Base-by-base conservation (phyloP, 352 stramenopile species). In the Peronospora destructor region DNA sequence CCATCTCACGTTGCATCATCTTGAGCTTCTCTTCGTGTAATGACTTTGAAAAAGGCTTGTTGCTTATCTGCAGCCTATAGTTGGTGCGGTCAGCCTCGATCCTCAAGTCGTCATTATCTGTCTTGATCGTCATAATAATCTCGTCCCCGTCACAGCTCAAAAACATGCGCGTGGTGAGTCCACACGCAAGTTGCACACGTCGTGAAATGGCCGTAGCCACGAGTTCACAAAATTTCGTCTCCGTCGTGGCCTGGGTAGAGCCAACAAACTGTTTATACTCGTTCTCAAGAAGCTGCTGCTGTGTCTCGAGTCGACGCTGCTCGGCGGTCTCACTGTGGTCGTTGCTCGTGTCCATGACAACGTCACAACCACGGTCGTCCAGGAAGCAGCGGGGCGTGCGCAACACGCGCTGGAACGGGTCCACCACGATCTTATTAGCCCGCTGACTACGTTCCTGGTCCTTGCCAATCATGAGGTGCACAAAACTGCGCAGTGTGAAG, bases 101-200 rank as follows among this genome's bases (percentile, higher is more conserved):
- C 5, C 71, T 53, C 30, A 92, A 50, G 46, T 92, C 78, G 23
- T 82, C 73, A 54, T 92, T 76, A 26, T 92, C 81, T 2, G 78
- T 66, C 50, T 81, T 86, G 53, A 90, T 75, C 4, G 73, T 84
- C 76, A 92, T 86, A 30, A 92, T 83, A 42, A 90, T 88, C 66
- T 87, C 77, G 28, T 91, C 77, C 2, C 51, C 57, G 45, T 86
- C 76, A 34, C 66, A 78, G 38, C 74, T 89, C n/a, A 73, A 53
- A 39, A 92, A 92, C 76, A 92, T 83, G 42, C 76, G 73, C 50
- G 79, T 88, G 13, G 72, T 90, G 28, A 90, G 66, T 1, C 81
- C 78, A 50, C 81, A 90, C 28, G 77, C 78, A 8, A 92, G 64
- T 59, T 88, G 76, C 16, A 92, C 64, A 13, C 81, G 76, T 17